A percentile compares a stretch with the other conserved stretches of the same genome.
Conservation (phyloP, 192 early-diverging fungal species). For the Coemansia sp. region DNA sequence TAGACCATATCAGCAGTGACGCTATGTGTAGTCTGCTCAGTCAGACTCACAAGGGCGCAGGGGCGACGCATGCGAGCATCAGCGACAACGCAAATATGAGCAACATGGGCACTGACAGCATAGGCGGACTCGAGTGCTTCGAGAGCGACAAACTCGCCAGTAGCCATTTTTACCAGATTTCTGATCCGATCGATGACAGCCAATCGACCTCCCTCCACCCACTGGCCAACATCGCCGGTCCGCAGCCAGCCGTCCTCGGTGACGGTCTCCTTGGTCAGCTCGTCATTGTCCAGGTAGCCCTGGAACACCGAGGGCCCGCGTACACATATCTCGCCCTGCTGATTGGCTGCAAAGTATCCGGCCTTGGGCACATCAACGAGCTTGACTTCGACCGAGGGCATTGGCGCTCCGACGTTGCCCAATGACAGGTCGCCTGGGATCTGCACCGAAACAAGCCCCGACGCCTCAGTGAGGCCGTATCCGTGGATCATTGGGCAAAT, state of each 20-base stretch:
- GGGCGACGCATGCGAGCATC: slow-evolving; percentile 72
- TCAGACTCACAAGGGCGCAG: slow-evolving; percentile 66
- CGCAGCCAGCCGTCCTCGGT: slow-evolving; percentile 85
- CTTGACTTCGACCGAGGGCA: slow-evolving; percentile 76
- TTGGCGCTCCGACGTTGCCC: slow-evolving; percentile 73
- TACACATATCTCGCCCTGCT: slow-evolving; percentile 82
- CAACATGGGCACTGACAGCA: slow-evolving; percentile 72
- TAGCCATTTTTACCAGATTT: slow-evolving; percentile 89
- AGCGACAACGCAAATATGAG: slow-evolving; percentile 76
- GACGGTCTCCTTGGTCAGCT: slow-evolving; percentile 69
- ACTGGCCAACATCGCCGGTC: slow-evolving; percentile 92
- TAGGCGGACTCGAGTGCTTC: slow-evolving; percentile 94
- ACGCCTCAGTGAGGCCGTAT: slow-evolving; percentile 83
- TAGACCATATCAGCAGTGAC: slow-evolving; percentile 42
- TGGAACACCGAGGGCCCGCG: slow-evolving; percentile 78
- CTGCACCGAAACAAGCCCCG: slow-evolving; percentile 70
- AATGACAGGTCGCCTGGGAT: slow-evolving; percentile 59
- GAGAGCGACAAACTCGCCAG: slow-evolving; percentile 93
- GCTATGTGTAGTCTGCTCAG: slow-evolving; percentile 50
- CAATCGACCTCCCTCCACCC: slow-evolving; percentile 76
- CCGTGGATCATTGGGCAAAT: slow-evolving; percentile 84
- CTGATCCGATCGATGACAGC: slow-evolving; percentile 93
- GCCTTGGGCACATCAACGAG: slow-evolving; percentile 76
- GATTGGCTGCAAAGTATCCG: slow-evolving; percentile 65
- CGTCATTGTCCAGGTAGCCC: slow-evolving; percentile 83